These are phyloP conservation scores for Rhizoclosmatium sp. DNA, from an alignment of 192 early-diverging fungal genomes.

Conservation along the genomic window DNA sequence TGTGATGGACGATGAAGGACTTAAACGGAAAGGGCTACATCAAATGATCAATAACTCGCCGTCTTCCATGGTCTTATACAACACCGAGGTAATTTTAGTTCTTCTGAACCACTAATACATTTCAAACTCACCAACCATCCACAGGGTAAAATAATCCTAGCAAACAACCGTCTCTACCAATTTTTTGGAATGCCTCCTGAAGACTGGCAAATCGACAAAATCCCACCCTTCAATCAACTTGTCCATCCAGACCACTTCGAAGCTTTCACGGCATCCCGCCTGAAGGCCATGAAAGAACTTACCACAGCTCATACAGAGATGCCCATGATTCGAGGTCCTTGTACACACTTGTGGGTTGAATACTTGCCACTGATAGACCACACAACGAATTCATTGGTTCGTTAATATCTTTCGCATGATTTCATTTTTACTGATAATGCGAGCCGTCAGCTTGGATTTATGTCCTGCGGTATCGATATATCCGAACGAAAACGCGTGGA, in stretches of 20 bases:
- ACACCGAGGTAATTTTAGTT: background rate
- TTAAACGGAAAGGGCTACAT: background rate
- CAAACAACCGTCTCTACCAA: background rate
- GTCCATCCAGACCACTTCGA: background rate
- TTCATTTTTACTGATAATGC: background rate
- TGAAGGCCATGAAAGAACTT: background rate
- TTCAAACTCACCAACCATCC: background rate
- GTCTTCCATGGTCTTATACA: background rate
- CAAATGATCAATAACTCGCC: background rate
- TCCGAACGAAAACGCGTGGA: background rate
- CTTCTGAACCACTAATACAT: background rate
- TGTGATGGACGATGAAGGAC: background rate
- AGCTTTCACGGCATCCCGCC: background rate
- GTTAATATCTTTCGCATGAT: background rate
- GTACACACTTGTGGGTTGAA: background rate
- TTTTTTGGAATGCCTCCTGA: background rate
- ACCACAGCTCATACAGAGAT: background rate
- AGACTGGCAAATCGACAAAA: background rate
- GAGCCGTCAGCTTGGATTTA: background rate
- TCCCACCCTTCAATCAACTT: background rate
- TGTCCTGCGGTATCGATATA: constrained; percentile 3
- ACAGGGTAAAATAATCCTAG: background rate
- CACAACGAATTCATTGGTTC: background rate
- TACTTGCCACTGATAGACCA: background rate
- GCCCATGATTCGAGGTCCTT: background rate